A percentile compares a stretch with the other conserved stretches of the same genome.
These are phyloP conservation scores for Yamadazyma tumulicola DNA, from an alignment of 805 yeast species.

Conservation along the genomic window DNA sequence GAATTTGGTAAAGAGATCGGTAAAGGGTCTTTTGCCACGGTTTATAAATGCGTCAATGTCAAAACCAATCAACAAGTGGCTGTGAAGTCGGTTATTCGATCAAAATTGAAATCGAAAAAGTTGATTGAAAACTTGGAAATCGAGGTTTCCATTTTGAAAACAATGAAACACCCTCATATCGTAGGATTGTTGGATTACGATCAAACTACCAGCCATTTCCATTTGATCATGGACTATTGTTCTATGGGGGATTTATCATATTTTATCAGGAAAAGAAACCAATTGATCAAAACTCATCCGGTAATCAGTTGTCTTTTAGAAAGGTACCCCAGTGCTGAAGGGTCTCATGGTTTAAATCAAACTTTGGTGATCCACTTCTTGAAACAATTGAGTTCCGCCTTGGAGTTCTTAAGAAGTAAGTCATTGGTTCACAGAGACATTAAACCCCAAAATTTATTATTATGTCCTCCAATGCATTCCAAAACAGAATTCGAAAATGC, in stretches of 20 bases:
- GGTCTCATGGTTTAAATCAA: constrained; percentile 75
- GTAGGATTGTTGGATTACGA: constrained; percentile 82
- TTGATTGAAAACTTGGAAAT: constrained; percentile 86
- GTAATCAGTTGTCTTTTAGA: constrained; percentile 70
- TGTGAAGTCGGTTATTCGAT: constrained; percentile 79
- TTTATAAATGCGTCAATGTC: constrained; percentile 73
- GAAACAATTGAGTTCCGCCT: constrained; percentile 81
- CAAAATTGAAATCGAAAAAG: constrained; percentile 80
- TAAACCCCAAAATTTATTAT: constrained; percentile 84
- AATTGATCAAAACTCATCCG: constrained; percentile 72
- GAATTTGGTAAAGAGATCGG: constrained; percentile 84
- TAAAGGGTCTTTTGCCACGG: constrained; percentile 93
- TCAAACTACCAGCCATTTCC: constrained; percentile 74
- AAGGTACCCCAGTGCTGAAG: constrained; percentile 79
- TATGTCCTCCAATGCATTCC: constrained; percentile 78
- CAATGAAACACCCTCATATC: constrained; percentile 88
- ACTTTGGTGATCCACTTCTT: constrained; percentile 78
- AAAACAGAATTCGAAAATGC: constrained; percentile 52
- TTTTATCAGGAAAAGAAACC: constrained; percentile 74
- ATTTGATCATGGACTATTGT: constrained; percentile 94
- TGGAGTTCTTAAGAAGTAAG: constrained; percentile 74
- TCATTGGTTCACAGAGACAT: constrained; percentile 93
- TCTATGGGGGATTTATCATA: constrained; percentile 90
- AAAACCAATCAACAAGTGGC: constrained; percentile 67
- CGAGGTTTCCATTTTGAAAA: constrained; percentile 84